These are phyloP conservation scores for Nothopassalora personata DNA, from an alignment of 2,329 filamentous ascomycete genomes.

Conservation along the genomic window DNA sequence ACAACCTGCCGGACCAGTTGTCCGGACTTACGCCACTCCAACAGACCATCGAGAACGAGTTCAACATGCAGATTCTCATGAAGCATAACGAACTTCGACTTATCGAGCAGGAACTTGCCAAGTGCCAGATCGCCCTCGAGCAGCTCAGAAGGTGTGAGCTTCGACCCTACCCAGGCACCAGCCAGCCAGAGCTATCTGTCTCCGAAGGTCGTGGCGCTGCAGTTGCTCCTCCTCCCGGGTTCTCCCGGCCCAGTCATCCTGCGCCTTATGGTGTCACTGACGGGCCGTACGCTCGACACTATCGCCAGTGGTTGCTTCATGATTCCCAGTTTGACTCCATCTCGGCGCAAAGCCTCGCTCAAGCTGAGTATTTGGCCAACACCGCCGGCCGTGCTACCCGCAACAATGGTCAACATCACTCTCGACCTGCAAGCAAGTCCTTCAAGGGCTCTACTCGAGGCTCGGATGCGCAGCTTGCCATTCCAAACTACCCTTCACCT, in stretches of 20 bases:
- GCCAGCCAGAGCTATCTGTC: conserved; percentile 62
- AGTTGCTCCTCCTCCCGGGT: conserved; percentile 56
- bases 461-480: conserved; percentile 36
- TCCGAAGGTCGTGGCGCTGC: conserved; percentile 70
- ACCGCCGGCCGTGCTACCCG: conserved; percentile 72
- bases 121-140: conserved; percentile 89
- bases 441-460: conserved; percentile 59
- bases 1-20: conserved; percentile 6
- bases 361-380: conserved; percentile 19
- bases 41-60: conserved; percentile 75
- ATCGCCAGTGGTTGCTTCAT: conserved; percentile 89
- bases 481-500: conserved; percentile 68
- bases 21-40: conserved; percentile 49
- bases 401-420: conserved; percentile 60
- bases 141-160: conserved; percentile 88
- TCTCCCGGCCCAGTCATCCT: conserved; percentile 67
- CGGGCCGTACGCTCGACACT: conserved; percentile 90
- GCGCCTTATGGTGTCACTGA: conserved; percentile 86
- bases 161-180: conserved; percentile 77
- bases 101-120: conserved; percentile 93
- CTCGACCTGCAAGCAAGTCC: conserved; percentile 44
- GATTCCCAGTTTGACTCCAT: conserved; percentile 73
- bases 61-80: conserved; percentile 83
- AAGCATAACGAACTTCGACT: conserved; percentile 92
- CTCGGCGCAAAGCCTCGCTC: conserved; percentile 25